Conservation (phyloP, 2,329 filamentous ascomycete species). For the Dothistroma pini region DNA sequence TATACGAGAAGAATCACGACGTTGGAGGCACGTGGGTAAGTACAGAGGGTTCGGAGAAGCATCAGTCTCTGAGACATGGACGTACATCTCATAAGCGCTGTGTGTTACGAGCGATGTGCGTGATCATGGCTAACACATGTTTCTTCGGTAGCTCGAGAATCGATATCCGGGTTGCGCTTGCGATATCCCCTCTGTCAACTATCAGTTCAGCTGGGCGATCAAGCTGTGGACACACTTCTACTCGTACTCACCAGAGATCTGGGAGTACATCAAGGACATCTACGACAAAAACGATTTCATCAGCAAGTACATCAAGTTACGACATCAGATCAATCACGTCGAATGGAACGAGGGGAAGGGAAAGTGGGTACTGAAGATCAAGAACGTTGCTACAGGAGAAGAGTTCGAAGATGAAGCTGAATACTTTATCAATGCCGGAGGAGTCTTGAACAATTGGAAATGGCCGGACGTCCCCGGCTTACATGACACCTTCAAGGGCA, state of each 20-base stretch:
- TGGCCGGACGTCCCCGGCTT: slow-evolving; percentile 44
- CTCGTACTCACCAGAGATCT: slow-evolving; percentile 48
- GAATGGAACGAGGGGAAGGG: slow-evolving; percentile 43
- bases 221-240: slow-evolving; percentile 49
- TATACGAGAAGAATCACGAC: slow-evolving; percentile 39
- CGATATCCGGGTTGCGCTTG: slow-evolving; percentile 42
- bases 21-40: slow-evolving; percentile 34
- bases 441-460: slow-evolving; percentile 45
- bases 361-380: slow-evolving; percentile 39
- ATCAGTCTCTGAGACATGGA: too few species aligned
- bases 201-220: slow-evolving; percentile 52
- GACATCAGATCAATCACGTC: slow-evolving; percentile 43
- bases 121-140: background rate
- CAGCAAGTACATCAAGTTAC: slow-evolving; percentile 46
- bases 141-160: background rate
- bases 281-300: slow-evolving; percentile 44
- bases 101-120: too few species aligned
- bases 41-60: too few species aligned
- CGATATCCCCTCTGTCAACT: slow-evolving; percentile 48
- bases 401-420: slow-evolving; percentile 36
- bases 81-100: too few species aligned
- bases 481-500: slow-evolving; percentile 40
- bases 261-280: slow-evolving; percentile 47
- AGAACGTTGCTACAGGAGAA: slow-evolving; percentile 34
- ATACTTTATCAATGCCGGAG: slow-evolving; percentile 44